Conservation (phyloP, 2,329 filamentous ascomycete genomes). For the Pestalotiopsis sp. region DNA sequence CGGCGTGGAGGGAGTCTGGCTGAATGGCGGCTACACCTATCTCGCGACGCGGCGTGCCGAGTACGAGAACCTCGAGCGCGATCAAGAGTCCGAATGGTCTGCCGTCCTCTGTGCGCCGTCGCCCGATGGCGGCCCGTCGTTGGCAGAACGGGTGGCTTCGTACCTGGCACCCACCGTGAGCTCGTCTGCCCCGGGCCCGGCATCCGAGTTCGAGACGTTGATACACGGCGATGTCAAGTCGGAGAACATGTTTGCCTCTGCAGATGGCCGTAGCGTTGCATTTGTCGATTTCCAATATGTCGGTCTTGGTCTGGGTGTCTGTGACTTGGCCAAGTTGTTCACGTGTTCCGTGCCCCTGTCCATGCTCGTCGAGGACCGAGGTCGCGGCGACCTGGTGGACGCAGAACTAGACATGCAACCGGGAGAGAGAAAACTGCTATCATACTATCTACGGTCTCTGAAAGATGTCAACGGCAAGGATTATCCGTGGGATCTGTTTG, state of each 20-base stretch:
- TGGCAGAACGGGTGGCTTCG: slow-evolving; percentile 56
- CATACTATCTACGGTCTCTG: slow-evolving; percentile 48
- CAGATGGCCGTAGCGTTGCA: slow-evolving; percentile 51
- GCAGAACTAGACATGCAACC: slow-evolving; percentile 48
- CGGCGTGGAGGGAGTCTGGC: slow-evolving; percentile 48
- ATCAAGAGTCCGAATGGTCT: slow-evolving; percentile 58
- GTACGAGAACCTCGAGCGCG: slow-evolving; percentile 49
- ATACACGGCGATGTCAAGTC: slow-evolving; percentile 73
- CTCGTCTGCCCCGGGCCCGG: background rate
- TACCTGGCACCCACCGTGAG: slow-evolving; percentile 45
- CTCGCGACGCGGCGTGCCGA: slow-evolving; percentile 64
- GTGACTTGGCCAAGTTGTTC: slow-evolving; percentile 69
- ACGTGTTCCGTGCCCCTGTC: slow-evolving; percentile 64
- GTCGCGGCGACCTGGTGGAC: slow-evolving; percentile 29
- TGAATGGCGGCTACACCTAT: slow-evolving; percentile 72
- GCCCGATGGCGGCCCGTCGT: slow-evolving; percentile 31
- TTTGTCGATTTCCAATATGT: slow-evolving; percentile 75
- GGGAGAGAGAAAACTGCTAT: slow-evolving; percentile 54
- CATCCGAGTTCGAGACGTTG: slow-evolving; percentile 49
- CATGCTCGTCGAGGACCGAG: slow-evolving; percentile 45
- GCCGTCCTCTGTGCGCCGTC: slow-evolving; percentile 44
- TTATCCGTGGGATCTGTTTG: slow-evolving; percentile 58
- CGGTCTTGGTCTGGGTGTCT: slow-evolving; percentile 65
- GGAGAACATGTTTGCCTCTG: slow-evolving; percentile 66
- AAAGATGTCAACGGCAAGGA: slow-evolving; percentile 23